Conservation (phyloP, 495 filamentous ascomycete genomes). For the Neurospora sp. region DNA sequence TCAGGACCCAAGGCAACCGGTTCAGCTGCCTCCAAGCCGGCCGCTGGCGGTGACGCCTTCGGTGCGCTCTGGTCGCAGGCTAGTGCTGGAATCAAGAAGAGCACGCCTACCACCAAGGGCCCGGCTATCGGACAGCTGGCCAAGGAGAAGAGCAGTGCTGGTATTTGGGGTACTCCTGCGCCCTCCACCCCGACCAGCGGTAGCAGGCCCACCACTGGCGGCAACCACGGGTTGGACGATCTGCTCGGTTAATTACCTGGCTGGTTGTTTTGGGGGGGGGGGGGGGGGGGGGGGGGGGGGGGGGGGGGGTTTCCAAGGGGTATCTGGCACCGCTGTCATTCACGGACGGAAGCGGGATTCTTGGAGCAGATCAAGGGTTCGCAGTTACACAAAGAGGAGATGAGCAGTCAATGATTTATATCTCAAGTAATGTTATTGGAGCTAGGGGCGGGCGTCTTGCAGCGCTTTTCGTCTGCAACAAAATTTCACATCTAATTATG, state of each 20-base stretch:
- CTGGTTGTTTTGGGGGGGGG: no score
- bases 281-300: no score
- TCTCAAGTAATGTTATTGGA: not conserved
- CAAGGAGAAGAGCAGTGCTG: conserved; percentile 88
- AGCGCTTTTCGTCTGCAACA: not conserved
- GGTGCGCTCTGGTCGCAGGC: conserved; percentile 74
- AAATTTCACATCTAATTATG: not conserved
- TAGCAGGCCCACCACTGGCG: conserved; percentile 14
- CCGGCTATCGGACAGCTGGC: conserved; percentile 85
- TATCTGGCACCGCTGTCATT: not conserved
- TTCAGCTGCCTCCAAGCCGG: conserved; percentile 40
- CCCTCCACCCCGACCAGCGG: conserved; percentile 3
- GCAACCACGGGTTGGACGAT: conserved; percentile 32
- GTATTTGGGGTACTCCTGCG: conserved; percentile 64
- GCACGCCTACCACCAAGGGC: conserved; percentile 43
- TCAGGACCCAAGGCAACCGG: conserved; percentile 9
- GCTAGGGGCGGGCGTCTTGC: not conserved
- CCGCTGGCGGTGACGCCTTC: conserved; percentile 67
- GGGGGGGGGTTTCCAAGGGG: not conserved
- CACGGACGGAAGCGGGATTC: not conserved
- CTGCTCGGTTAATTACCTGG: conserved; percentile 27
- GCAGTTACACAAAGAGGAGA: not conserved
- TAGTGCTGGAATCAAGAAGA: conserved; percentile 71
- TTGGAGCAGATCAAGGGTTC: not conserved
- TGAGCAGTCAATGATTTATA: not conserved